phyloP scores from a whole-genome alignment of 1,139 yeast genomes.

The Debaryomyces subglobosus region DNA sequence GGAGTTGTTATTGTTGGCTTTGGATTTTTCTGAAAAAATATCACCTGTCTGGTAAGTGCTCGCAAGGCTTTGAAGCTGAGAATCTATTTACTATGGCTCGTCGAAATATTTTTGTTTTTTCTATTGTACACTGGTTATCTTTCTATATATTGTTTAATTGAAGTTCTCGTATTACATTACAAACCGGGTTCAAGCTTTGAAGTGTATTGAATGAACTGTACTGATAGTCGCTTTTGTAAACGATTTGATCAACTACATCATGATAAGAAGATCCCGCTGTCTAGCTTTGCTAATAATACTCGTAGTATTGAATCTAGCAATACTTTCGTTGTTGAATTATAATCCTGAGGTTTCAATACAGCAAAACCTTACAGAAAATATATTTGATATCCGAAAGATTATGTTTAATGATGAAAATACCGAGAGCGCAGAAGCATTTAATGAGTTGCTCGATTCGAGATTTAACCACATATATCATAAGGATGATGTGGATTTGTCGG shows the following conservation, averaged over 20 bases:
- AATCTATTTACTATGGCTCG: not conserved
- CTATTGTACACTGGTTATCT: not conserved
- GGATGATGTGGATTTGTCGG: not conserved
- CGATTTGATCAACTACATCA: slow-evolving; percentile 1
- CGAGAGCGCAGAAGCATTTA: slow-evolving; percentile 3
- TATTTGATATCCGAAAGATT: slow-evolving; percentile 6
- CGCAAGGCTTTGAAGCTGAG: not conserved
- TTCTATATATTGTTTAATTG: not conserved
- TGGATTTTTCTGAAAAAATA: not conserved
- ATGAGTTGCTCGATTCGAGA: slow-evolving; percentile 5
- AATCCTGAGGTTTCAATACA: slow-evolving; percentile 3
- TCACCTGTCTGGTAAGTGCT: not conserved
- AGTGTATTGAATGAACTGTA: not conserved
- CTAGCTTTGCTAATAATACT: slow-evolving; percentile 18
- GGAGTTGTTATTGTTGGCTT: not conserved
- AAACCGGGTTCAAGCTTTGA: not conserved
- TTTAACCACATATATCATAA: slow-evolving; percentile 4
- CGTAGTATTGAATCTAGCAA: slow-evolving; percentile 21
- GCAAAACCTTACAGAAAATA: not conserved
- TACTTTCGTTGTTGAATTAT: slow-evolving; percentile 16
- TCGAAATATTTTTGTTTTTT: not conserved
- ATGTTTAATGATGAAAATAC: slow-evolving; percentile 3
- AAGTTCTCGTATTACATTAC: not conserved
- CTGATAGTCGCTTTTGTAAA: not conserved
- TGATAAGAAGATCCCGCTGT: slow-evolving; percentile 24